Conservation (phyloP, 2,329 filamentous ascomycete genomes). For the Juglanconis sp. region DNA sequence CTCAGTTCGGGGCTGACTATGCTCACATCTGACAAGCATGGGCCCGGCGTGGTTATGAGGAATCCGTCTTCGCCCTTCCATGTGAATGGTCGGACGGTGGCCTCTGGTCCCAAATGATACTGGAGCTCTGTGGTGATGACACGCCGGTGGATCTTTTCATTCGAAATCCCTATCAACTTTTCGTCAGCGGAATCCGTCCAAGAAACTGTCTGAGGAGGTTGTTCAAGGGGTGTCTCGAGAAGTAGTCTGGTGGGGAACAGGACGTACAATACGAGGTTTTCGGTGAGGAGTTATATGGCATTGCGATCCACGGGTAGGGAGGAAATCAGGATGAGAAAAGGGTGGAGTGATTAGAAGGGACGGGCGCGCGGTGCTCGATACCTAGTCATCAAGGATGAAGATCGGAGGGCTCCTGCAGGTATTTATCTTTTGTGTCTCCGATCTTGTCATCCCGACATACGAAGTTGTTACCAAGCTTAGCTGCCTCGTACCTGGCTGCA, state of each 20-base stretch:
- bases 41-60: constrained; percentile 55
- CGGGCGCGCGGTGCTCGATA: not conserved
- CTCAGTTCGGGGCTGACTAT: not conserved
- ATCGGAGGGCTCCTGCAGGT: not conserved
- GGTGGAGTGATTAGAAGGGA: not conserved
- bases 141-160: constrained; percentile 57
- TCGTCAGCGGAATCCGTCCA: no score
- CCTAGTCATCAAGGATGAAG: not conserved
- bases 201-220: no score
- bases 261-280: constrained; percentile 53
- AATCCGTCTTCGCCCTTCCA: constrained; percentile 61
- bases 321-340: not conserved
- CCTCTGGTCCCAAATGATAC: constrained; percentile 55
- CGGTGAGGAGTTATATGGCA: constrained; percentile 27
- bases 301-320: not conserved
- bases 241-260: no score
- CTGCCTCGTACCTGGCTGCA: not conserved
- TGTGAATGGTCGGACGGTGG: constrained; percentile 55
- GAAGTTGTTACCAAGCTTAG: not conserved
- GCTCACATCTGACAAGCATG: constrained; percentile 58
- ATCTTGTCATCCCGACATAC: not conserved
- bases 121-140: constrained; percentile 58
- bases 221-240: no score
- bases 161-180: constrained; percentile 41
- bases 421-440: not conserved